Evolutionary conservation across 2,329 filamentous ascomycete species (phyloP).

Genomic region (Fusarium liriodendri): DNA sequence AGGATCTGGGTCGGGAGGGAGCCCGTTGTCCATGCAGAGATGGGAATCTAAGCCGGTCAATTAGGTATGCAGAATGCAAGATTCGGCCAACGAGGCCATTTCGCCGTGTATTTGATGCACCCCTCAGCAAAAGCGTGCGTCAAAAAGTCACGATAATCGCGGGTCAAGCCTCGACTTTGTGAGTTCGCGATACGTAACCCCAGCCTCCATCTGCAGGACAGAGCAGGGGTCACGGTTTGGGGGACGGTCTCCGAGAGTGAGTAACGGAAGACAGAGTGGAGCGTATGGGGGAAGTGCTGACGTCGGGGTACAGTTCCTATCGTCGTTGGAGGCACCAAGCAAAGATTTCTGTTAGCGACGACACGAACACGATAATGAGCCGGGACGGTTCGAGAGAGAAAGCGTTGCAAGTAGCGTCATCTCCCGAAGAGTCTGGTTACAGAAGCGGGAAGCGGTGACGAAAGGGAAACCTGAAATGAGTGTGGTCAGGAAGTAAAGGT

Average conservation of each 20-base stretch:
- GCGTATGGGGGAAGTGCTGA: not conserved
- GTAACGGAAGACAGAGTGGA: slow-evolving; percentile 21
- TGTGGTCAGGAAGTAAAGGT: slow-evolving; percentile 10
- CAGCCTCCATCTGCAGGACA: slow-evolving; percentile 22
- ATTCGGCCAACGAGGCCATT: slow-evolving; percentile 18
- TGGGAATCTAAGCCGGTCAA: slow-evolving; percentile 9
- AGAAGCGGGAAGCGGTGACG: slow-evolving; percentile 36
- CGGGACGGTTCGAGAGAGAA: slow-evolving; percentile 28
- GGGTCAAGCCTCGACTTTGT: slow-evolving; percentile 1
- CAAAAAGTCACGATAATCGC: slow-evolving; percentile 28
- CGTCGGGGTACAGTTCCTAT: not conserved
- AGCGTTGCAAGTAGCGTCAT: slow-evolving; percentile 15
- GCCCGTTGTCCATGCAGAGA: slow-evolving; percentile 17
- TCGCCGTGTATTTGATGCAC: slow-evolving; percentile 16
- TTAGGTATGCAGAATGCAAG: slow-evolving; percentile 23
- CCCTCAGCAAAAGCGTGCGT: slow-evolving; percentile 4
- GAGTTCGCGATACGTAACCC: slow-evolving; percentile 16
- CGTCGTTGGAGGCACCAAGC: slow-evolving; percentile 2
- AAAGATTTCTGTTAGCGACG: slow-evolving; percentile 8
- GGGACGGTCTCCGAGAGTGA: slow-evolving; percentile 27
- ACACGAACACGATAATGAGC: slow-evolving; percentile 41
- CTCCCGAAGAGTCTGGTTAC: slow-evolving; percentile 13
- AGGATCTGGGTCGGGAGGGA: slow-evolving; percentile 31
- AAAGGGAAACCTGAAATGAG: slow-evolving; percentile 18
- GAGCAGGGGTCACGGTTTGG: slow-evolving; percentile 16